Percentiles rank a stretch among this genome's conserved stretches.
Conservation (phyloP, 2,329 filamentous ascomycete species). For the Sordariomycetes sp. region DNA sequence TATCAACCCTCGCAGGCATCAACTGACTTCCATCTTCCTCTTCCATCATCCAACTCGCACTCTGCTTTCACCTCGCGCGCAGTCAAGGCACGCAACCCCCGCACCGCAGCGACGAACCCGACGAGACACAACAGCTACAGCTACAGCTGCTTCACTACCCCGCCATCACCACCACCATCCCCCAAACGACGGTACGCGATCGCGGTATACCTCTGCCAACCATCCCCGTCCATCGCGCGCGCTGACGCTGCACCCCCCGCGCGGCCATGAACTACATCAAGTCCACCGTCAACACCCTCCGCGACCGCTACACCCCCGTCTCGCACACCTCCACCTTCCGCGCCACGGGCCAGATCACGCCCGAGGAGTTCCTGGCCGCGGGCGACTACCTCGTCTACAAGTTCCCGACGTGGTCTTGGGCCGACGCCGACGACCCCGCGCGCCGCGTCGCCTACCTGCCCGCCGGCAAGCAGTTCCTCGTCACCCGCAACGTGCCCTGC, state of each 20-base stretch:
- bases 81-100: not conserved
- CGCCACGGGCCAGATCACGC: slow-evolving; percentile 88
- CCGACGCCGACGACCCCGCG: slow-evolving; percentile 71
- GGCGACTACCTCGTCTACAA: slow-evolving; percentile 98
- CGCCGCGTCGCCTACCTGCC: slow-evolving; percentile 78
- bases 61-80: not conserved
- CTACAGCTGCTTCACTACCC: not conserved
- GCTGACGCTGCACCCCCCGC: not conserved
- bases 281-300: slow-evolving; percentile 83
- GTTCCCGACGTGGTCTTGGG: slow-evolving; percentile 98
- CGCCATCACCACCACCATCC: not conserved
- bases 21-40: not conserved
- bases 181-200: not conserved
- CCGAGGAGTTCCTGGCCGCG: slow-evolving; percentile 90
- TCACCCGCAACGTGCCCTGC: slow-evolving; percentile 91
- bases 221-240: too few species aligned
- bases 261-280: slow-evolving; percentile 77
- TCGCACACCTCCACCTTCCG: slow-evolving; percentile 89
- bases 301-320: slow-evolving; percentile 85
- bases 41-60: not conserved
- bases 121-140: too few species aligned
- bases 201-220: not conserved
- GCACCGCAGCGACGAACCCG: not conserved
- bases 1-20: not conserved
- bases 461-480: slow-evolving; percentile 84